Percentiles rank a stretch among this genome's conserved stretches.
phyloP scores from a whole-genome alignment of 805 yeast genomes.

The Saturnispora zaruensis region DNA sequence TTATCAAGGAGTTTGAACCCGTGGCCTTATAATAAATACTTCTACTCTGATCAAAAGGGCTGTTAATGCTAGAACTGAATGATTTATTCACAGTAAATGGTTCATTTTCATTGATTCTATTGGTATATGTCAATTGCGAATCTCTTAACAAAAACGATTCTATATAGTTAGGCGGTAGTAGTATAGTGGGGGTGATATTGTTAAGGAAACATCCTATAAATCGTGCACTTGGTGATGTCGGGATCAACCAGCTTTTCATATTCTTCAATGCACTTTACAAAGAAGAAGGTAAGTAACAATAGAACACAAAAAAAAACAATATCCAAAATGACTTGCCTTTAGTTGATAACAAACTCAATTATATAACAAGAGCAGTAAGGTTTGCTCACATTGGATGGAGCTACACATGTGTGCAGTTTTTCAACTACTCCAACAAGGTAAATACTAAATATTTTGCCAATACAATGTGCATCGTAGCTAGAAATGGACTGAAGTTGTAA shows the following conservation, averaged over 20 bases:
- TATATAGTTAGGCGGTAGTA: neutral
- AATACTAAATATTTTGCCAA: too few relatives aligned
- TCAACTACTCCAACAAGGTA: too few relatives aligned
- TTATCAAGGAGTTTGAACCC: neutral
- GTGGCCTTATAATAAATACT: neutral
- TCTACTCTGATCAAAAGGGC: neutral
- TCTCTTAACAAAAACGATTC: constrained; percentile 5
- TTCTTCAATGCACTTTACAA: neutral
- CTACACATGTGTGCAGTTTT: too few relatives aligned
- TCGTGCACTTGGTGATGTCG: neutral
- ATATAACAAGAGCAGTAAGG: neutral
- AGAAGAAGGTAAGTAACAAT: neutral
- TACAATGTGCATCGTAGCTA: too few relatives aligned
- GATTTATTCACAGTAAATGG: neutral
- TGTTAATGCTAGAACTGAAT: neutral
- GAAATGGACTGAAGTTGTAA: too few relatives aligned
- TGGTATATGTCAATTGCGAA: neutral
- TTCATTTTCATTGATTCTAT: constrained; percentile 2
- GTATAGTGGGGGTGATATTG: neutral
- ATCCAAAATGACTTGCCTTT: neutral
- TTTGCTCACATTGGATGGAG: too few relatives aligned
- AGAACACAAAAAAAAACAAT: neutral
- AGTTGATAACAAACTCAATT: neutral
- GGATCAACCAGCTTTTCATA: neutral
- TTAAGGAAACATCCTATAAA: neutral